A percentile compares a stretch with the other conserved stretches of the same genome.
These are phyloP conservation scores for Carex sylvatica DNA, from an alignment of 202 grass and related monocot species.

Conservation along the genomic window DNA sequence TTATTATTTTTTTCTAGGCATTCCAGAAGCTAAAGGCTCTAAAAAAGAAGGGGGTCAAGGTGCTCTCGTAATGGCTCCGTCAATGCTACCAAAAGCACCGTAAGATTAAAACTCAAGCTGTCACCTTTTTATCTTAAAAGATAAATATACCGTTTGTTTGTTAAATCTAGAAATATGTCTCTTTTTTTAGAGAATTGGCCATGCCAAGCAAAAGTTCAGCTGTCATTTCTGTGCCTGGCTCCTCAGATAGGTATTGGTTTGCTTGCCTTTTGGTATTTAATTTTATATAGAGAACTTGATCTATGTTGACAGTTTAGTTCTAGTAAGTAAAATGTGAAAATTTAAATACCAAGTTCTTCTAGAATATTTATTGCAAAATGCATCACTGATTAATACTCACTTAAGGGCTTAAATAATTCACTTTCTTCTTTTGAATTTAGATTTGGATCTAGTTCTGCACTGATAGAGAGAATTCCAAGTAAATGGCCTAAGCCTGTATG, in stretches of 20 bases:
- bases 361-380: background rate
- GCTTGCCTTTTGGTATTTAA: conserved; percentile 21
- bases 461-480: conserved; percentile 92
- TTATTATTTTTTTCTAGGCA: conserved; percentile 37
- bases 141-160: background rate
- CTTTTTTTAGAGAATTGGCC: conserved; percentile 47
- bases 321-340: conserved; percentile 25
- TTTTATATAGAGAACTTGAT: conserved; percentile 63
- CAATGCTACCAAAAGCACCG: conserved; percentile 85
- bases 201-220: conserved; percentile 64
- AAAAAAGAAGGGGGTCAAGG: conserved; percentile 39
- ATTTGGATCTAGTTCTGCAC: conserved; percentile 67
- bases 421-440: conserved; percentile 32
- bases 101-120: conserved; percentile 41
- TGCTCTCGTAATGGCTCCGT: conserved; percentile 59
- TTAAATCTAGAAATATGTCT: conserved; percentile 17
- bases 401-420: background rate
- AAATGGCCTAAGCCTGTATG: conserved; percentile 87
- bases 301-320: conserved; percentile 67
- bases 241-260: conserved; percentile 74
- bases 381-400: background rate
- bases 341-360: background rate
- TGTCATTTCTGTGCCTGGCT: conserved; percentile 52
- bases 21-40: conserved; percentile 39
- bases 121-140: conserved; percentile 23